Conservation (phyloP, 2,329 filamentous ascomycete genomes). For the Epichloe amarillans region DNA sequence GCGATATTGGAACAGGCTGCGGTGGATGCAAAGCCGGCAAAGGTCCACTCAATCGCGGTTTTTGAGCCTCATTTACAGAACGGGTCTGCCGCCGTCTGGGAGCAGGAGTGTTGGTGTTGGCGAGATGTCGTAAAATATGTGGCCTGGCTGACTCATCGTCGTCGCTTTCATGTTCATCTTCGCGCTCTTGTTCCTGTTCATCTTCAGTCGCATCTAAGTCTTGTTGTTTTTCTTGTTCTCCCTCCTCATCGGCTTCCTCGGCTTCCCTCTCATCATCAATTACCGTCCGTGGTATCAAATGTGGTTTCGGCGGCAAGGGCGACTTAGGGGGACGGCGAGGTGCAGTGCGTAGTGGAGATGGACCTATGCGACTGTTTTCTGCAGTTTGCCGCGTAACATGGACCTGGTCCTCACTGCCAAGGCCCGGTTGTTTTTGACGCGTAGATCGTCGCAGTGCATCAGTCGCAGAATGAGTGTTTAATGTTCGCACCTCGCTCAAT, state of each 20-base stretch:
- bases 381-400: neutral
- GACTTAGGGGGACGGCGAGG: conserved; percentile 1
- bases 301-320: neutral
- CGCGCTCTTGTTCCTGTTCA: neutral
- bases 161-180: conserved; percentile 2
- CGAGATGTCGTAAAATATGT: neutral
- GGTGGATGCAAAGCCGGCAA: neutral
- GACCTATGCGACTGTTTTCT: neutral
- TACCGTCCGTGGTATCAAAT: neutral
- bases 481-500: neutral
- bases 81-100: neutral
- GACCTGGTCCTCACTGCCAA: neutral
- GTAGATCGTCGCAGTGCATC: neutral
- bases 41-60: neutral
- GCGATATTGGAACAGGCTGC: neutral
- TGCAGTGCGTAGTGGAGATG: conserved; percentile 3
- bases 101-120: conserved; percentile 12
- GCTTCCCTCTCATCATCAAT: neutral
- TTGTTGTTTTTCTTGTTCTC: neutral
- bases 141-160: neutral
- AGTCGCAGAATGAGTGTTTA: neutral
- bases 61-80: neutral
- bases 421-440: neutral
- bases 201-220: neutral
- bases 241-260: neutral